A percentile compares a stretch with the other conserved stretches of the same genome.
These are phyloP conservation scores for Candida hungchunana DNA, from an alignment of 805 yeast species.

Conservation along the genomic window DNA sequence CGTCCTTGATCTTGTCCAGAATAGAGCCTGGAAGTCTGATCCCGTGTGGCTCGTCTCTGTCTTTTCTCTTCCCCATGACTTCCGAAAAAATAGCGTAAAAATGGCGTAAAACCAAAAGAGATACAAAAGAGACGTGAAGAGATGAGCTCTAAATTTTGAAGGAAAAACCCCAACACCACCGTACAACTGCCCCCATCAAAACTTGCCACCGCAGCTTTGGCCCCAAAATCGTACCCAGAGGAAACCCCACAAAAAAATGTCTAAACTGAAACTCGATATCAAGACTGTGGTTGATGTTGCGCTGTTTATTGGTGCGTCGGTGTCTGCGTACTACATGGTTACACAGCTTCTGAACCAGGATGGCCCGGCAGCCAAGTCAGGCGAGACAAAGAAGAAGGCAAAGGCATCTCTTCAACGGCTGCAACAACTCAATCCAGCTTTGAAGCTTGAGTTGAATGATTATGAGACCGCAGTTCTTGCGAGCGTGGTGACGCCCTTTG, in stretches of 20 bases:
- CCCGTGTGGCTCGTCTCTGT: constrained; percentile 32
- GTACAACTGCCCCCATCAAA: too few species aligned
- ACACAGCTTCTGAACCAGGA: constrained; percentile 39
- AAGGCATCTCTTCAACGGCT: constrained; percentile 53
- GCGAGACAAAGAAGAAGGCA: constrained; percentile 60
- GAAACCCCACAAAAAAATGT: too few species aligned
- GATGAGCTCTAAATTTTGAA: too few species aligned
- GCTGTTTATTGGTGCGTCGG: constrained; percentile 56
- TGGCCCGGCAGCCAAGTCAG: constrained; percentile 45
- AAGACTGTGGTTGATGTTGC: constrained; percentile 43
- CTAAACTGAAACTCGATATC: constrained; percentile 31
- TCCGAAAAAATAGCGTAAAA: neutral
- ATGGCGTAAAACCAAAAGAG: too few species aligned
- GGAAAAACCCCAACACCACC: too few species aligned
- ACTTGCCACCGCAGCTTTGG: too few species aligned
- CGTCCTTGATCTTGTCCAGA: constrained; percentile 46
- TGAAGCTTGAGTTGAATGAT: constrained; percentile 50
- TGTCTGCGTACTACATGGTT: constrained; percentile 63
- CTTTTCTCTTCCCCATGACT: constrained; percentile 12
- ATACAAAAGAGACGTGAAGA: too few species aligned
- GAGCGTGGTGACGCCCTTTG: constrained; percentile 79
- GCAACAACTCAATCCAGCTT: constrained; percentile 53
- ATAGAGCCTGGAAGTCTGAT: constrained; percentile 53
- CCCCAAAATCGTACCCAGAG: too few species aligned
- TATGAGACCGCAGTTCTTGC: constrained; percentile 79